A percentile compares a stretch with the other conserved stretches of the same genome.
Conservation (phyloP, 768 basidiomycete genomes). For the Agrocybe praecox region DNA sequence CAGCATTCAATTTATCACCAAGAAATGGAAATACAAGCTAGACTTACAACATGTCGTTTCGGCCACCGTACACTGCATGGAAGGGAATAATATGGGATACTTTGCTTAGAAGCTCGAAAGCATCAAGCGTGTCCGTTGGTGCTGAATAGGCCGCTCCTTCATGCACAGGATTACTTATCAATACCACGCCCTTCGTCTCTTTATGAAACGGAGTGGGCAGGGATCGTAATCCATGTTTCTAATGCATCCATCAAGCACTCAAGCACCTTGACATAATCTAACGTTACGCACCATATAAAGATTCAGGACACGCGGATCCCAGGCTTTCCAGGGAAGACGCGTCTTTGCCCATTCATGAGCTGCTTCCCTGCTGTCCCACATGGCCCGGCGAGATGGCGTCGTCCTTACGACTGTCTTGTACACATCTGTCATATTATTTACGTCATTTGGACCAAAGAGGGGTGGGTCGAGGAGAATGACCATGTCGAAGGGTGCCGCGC, state of each 20-base stretch:
- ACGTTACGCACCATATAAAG: background rate
- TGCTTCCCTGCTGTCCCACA: background rate
- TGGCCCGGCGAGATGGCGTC: background rate
- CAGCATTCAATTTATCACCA: no score
- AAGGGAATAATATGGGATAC: background rate
- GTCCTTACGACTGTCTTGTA: background rate
- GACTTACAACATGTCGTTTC: constrained; percentile 4
- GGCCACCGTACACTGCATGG: background rate
- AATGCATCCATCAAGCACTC: background rate
- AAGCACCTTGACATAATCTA: background rate
- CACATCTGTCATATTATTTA: background rate
- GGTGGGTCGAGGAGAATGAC: constrained; percentile 4
- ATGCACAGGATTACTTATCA: background rate
- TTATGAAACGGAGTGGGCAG: background rate
- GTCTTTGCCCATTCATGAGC: background rate
- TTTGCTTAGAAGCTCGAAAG: background rate
- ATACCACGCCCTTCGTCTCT: background rate
- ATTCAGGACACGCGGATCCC: background rate
- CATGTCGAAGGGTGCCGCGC: background rate
- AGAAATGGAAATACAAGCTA: no score
- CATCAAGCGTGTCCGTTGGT: background rate
- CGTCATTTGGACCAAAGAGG: background rate
- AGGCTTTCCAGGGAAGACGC: background rate
- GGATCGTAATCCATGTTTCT: background rate
- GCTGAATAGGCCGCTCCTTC: background rate